Evolutionary conservation across 768 basidiomycete species (phyloP).

Genomic region (Tricholomella constricta): DNA sequence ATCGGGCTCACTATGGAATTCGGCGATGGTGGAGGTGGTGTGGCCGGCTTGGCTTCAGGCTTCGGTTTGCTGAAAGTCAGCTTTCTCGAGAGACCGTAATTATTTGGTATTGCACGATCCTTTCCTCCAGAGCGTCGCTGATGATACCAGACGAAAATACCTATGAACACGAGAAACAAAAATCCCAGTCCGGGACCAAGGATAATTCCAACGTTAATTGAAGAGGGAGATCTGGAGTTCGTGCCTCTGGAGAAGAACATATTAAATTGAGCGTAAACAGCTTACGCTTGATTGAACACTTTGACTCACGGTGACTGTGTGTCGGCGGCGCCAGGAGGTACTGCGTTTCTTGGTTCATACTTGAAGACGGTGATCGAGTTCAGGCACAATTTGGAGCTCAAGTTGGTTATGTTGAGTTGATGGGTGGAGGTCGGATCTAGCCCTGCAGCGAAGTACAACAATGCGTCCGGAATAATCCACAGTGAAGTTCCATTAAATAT

Average conservation of each 20-base stretch:
- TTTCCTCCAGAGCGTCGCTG: slow-evolving; percentile 1
- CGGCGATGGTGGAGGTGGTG: background rate
- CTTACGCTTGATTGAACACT: background rate
- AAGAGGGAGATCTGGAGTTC: background rate
- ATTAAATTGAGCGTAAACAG: background rate
- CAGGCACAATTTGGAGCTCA: slow-evolving; percentile 14
- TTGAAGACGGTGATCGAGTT: slow-evolving; percentile 21
- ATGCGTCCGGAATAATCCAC: slow-evolving; percentile 19
- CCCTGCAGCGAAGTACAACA: slow-evolving; percentile 20
- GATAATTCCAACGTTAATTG: slow-evolving; percentile 13
- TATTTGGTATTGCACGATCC: background rate
- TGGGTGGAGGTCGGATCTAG: slow-evolving; percentile 15
- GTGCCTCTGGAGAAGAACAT: background rate
- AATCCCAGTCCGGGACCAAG: slow-evolving; percentile 11
- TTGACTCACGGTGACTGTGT: slow-evolving; percentile 12
- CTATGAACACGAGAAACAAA: slow-evolving; percentile 5
- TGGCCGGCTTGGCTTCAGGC: background rate
- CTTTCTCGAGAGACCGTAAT: background rate
- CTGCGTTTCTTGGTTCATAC: slow-evolving; percentile 5
- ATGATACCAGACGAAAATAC: slow-evolving; percentile 12
- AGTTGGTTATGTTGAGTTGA: slow-evolving; percentile 18
- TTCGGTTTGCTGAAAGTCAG: background rate
- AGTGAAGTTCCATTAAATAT: slow-evolving; percentile 17
- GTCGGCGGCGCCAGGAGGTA: background rate
- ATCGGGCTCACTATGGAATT: slow-evolving; percentile 10